Conservation (phyloP, 2,329 filamentous ascomycete genomes). For the Teratosphaeriaceae sp. region DNA sequence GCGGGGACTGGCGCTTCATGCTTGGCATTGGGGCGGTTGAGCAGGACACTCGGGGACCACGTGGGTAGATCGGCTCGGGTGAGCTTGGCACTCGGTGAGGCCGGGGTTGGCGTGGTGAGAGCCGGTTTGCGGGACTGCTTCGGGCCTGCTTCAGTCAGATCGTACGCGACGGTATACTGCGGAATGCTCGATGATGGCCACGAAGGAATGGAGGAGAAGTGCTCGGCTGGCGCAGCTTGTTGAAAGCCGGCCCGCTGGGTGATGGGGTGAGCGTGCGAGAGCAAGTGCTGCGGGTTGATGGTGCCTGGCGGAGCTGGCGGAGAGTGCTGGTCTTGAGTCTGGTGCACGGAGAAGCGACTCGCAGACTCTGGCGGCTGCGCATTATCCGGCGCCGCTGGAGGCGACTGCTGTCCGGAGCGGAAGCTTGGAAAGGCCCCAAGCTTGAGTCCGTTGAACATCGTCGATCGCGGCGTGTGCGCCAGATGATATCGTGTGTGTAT, state of each 20-base stretch:
- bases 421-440: too few relatives aligned
- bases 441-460: too few relatives aligned
- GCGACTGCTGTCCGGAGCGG: too few relatives aligned
- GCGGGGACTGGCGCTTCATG: too few relatives aligned
- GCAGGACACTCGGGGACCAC: neutral
- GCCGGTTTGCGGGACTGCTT: constrained; percentile 23
- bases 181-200: neutral
- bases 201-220: neutral
- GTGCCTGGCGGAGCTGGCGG: neutral
- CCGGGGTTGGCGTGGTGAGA: neutral
- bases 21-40: neutral
- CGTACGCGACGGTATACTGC: constrained; percentile 8
- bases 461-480: too few relatives aligned
- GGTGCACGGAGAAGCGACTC: too few relatives aligned
- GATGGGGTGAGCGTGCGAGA: neutral
- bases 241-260: constrained; percentile 1
- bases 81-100: neutral
- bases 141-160: constrained; percentile 20
- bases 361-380: too few relatives aligned
- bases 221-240: neutral
- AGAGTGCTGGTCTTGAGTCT: neutral
- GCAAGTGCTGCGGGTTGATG: neutral
- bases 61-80: neutral
- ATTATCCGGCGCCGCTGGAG: too few relatives aligned
- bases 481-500: too few relatives aligned